Evolutionary conservation across 768 basidiomycete species (phyloP), one percentile per base, ranked within the genome.

Genomic region (Tephrocybe sp.): DNA sequence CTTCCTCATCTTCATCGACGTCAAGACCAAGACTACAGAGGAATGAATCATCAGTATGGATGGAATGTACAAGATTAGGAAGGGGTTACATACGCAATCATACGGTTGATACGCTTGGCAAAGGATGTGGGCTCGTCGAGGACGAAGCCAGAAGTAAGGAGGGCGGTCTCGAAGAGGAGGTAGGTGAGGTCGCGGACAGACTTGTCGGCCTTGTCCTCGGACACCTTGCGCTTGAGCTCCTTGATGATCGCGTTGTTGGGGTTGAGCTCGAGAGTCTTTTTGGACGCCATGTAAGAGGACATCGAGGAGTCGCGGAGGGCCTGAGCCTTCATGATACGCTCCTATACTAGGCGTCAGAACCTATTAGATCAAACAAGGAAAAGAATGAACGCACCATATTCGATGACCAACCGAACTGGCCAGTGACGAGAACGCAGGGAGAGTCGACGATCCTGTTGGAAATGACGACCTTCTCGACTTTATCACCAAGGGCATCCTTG

Each of bases 291-390:
- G 82, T 98, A 98, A 21, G 93, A 96, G 21, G 94, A 97, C 95
- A 96, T 96, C 54, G 90, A 93, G 15, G 92, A 91, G 69, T 96
- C 93, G 57, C 93, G 90, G 50, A 96, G 84, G 25, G 95, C 95
- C 74, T 98, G 95, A 11, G 96, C 94, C 76, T 96, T 96, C 96
- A 98, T 98, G 79, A 98, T 97, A 72, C 95, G 88, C 72, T 95
- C 90, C 84, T 86, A 60, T 37, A 63, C 39, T 8, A 36, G 32
- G 28, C 17, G 48, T 21, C 30, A 52, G 23, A 43, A 34, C 26
- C 25, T 30, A 3, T 45, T 10, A 18, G 45, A 18, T 8, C 3
- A 12, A 45, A 18, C 7, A 3, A 24, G 3, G 8, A 28, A 37
- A 24, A 50, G 14, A 54, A 23, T 30, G 20, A 24, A 69, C 79